Evolutionary conservation across 192 early-diverging fungal species (phyloP).

Genomic region (Coemansia sp.): DNA sequence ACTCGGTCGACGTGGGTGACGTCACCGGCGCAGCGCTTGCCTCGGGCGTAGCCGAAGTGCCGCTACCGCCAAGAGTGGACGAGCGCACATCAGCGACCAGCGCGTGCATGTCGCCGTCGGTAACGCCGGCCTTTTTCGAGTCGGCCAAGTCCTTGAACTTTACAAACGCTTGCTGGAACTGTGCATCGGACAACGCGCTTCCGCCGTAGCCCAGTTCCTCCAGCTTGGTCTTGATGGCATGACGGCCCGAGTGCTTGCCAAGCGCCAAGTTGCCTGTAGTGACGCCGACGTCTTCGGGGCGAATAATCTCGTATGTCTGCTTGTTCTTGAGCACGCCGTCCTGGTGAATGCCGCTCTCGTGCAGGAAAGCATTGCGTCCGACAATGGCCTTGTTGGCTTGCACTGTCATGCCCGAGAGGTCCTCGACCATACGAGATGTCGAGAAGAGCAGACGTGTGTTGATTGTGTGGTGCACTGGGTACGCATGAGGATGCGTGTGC

Average conservation of each 20-base stretch:
- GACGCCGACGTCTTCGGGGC: slow-evolving; percentile 87
- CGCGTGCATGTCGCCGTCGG: slow-evolving; percentile 86
- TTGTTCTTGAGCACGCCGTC: slow-evolving; percentile 97
- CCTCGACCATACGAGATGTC: slow-evolving; percentile 85
- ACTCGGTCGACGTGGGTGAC: not conserved
- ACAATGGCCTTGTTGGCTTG: slow-evolving; percentile 99
- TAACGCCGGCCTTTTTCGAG: slow-evolving; percentile 78
- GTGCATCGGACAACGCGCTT: slow-evolving; percentile 56
- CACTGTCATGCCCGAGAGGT: slow-evolving; percentile 89
- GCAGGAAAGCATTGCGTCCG: slow-evolving; percentile 93
- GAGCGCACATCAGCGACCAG: slow-evolving; percentile 76
- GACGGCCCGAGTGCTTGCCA: slow-evolving; percentile 95
- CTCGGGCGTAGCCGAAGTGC: not conserved
- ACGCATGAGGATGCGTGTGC: slow-evolving; percentile 85
- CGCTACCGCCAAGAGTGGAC: slow-evolving; percentile 9
- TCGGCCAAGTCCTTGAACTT: slow-evolving; percentile 93
- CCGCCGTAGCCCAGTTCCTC: slow-evolving; percentile 72
- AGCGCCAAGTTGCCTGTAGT: slow-evolving; percentile 81
- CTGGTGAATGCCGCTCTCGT: slow-evolving; percentile 98
- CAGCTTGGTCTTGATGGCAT: slow-evolving; percentile 82
- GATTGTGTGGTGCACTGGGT: slow-evolving; percentile 87
- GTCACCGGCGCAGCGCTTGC: not conserved
- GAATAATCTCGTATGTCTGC: slow-evolving; percentile 94
- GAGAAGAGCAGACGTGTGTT: slow-evolving; percentile 85
- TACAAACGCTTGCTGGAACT: slow-evolving; percentile 79